These are phyloP conservation scores for Clitopilus hobsonii DNA, from an alignment of 768 basidiomycete species.

Conservation along the genomic window DNA sequence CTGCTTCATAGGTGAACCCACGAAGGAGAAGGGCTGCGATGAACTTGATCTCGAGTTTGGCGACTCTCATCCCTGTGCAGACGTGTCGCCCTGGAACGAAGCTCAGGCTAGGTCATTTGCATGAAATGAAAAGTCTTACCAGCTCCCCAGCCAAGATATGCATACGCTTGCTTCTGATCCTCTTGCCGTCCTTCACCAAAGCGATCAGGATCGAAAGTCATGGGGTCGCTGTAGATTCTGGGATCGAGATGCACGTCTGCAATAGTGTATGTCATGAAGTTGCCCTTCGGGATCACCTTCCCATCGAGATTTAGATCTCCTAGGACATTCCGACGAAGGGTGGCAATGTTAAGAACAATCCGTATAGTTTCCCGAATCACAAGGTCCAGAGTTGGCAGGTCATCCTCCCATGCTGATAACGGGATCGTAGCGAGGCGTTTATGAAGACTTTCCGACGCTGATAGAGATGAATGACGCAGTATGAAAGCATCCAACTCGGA, in stretches of 20 bases:
- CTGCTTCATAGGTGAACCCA: constrained; percentile 25
- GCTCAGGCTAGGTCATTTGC: background rate
- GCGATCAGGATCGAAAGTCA: constrained; percentile 27
- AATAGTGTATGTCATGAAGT: constrained; percentile 25
- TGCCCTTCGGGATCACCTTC: constrained; percentile 10
- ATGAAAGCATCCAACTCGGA: background rate
- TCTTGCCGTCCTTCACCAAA: constrained; percentile 23
- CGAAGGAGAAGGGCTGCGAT: constrained; percentile 25
- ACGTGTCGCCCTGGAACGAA: constrained; percentile 25
- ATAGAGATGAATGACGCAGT: background rate
- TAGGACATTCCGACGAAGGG: constrained; percentile 7
- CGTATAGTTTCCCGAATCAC: constrained; percentile 9
- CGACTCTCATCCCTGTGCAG: constrained; percentile 30
- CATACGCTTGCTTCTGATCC: constrained; percentile 24
- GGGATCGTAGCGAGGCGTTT: constrained; percentile 8
- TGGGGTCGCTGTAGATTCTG: constrained; percentile 25
- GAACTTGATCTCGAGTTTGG: constrained; percentile 31
- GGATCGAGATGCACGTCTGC: constrained; percentile 26
- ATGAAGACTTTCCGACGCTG: background rate
- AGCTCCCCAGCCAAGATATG: constrained; percentile 32
- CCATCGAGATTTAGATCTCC: constrained; percentile 1
- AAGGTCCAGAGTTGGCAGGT: constrained; percentile 5
- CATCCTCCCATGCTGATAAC: constrained; percentile 8
- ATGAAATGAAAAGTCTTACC: constrained; percentile 16
- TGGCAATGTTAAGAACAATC: constrained; percentile 1